Conservation (phyloP, 2,329 filamentous ascomycete species). For the Pyrenophora tritici-repentis region DNA sequence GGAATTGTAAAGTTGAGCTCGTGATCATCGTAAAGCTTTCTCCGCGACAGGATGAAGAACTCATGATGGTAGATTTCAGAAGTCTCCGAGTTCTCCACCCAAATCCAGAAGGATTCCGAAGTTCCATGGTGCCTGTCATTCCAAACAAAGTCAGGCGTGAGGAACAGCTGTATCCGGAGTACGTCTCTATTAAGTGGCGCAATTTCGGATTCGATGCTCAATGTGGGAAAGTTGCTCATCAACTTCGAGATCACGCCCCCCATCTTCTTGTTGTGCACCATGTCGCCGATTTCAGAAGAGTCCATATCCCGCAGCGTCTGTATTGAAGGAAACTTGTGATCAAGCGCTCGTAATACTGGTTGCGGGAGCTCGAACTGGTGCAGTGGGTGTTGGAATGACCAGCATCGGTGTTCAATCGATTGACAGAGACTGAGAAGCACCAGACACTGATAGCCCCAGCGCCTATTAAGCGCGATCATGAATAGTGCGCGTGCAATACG, state of each 20-base stretch:
- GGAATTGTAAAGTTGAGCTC: conserved; percentile 98
- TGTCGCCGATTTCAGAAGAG: conserved; percentile 79
- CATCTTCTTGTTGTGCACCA: conserved; percentile 90
- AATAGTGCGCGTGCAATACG: conserved; percentile 94
- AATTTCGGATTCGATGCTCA: conserved; percentile 90
- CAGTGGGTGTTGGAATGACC: conserved; percentile 93
- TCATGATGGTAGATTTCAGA: conserved; percentile 98
- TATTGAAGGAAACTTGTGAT: conserved; percentile 79
- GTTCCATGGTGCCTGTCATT: conserved; percentile 92
- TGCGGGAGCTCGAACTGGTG: conserved; percentile 92
- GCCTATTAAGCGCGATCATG: conserved; percentile 93
- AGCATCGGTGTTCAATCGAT: conserved; percentile 94
- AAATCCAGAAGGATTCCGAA: conserved; percentile 97
- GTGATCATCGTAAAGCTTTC: conserved; percentile 92
- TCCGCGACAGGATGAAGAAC: conserved; percentile 89
- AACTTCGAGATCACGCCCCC: conserved; percentile 81
- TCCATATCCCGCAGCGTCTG: conserved; percentile 94
- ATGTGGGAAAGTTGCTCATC: conserved; percentile 87
- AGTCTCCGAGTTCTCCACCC: conserved; percentile 98
- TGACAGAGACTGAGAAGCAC: conserved; percentile 91
- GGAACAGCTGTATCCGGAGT: conserved; percentile 81
- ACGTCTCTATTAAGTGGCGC: conserved; percentile 95
- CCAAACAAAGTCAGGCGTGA: conserved; percentile 92
- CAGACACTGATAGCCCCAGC: conserved; percentile 94
- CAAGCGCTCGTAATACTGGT: conserved; percentile 80